Conservation (phyloP, 345 rosid genomes). For the Eucalyptus marginata region DNA sequence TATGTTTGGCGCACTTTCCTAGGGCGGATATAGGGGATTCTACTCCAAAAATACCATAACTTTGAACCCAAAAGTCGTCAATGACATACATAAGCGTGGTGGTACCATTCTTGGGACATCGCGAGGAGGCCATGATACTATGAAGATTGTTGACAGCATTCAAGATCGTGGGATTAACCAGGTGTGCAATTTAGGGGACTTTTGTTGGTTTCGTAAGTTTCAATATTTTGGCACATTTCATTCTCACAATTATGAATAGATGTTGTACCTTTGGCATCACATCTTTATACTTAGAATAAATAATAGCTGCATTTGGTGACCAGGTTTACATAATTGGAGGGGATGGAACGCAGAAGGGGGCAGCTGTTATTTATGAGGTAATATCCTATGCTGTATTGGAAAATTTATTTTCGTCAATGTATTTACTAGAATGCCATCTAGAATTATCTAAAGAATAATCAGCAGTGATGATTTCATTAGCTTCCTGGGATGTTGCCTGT, state of each 20-base stretch:
- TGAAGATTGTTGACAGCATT: constrained; percentile 86
- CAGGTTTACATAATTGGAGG: constrained; percentile 84
- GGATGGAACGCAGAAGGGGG: constrained; percentile 89
- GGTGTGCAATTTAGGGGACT: constrained; percentile 6
- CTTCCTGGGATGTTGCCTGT: background rate
- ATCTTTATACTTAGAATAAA: background rate
- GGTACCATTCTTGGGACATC: constrained; percentile 85
- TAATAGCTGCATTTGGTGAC: background rate
- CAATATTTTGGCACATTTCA: background rate
- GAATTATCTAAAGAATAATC: background rate
- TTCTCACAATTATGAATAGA: background rate
- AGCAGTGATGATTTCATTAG: background rate
- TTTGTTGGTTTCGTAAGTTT: background rate
- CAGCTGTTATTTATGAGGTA: constrained; percentile 72
- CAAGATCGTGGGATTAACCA: constrained; percentile 89
- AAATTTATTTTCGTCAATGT: background rate
- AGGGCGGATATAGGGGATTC: constrained; percentile 91
- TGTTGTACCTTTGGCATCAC: background rate
- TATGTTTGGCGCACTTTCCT: background rate
- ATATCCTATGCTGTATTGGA: background rate
- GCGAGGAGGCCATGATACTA: constrained; percentile 73
- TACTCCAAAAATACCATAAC: constrained; percentile 63
- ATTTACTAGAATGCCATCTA: background rate
- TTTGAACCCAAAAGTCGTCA: constrained; percentile 51
- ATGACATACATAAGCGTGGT: constrained; percentile 86